phyloP scores from a whole-genome alignment of 2,329 filamentous ascomycete genomes.

The Neonectria hederae region DNA sequence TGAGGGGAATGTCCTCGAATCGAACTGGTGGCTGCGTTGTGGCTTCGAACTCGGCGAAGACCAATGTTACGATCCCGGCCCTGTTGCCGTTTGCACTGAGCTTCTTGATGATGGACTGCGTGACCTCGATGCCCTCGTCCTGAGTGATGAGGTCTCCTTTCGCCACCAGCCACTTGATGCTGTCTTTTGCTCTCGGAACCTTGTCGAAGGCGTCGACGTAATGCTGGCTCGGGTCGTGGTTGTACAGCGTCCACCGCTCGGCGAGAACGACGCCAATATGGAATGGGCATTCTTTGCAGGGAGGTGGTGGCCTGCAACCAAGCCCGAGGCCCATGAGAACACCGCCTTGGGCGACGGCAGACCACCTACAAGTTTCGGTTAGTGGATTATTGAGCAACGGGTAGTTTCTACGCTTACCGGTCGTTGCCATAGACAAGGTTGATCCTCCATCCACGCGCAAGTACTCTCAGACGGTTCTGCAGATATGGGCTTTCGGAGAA shows the following conservation, averaged over 20 bases:
- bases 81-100: slow-evolving; percentile 6
- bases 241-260: slow-evolving; percentile 11
- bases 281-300: slow-evolving; percentile 7
- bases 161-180: slow-evolving; percentile 28
- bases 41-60: slow-evolving; percentile 9
- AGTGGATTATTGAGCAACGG: rapidly evolving
- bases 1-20: not conserved
- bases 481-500: slow-evolving; percentile 26
- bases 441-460: slow-evolving; percentile 8
- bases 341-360: slow-evolving; percentile 26
- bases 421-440: not conserved
- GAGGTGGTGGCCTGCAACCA: slow-evolving; percentile 1
- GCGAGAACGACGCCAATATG: slow-evolving; percentile 22
- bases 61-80: slow-evolving; percentile 6
- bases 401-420: not conserved
- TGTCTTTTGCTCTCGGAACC: slow-evolving; percentile 6
- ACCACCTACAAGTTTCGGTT: slow-evolving; percentile 4
- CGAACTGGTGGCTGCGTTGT: not conserved
- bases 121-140: slow-evolving; percentile 4
- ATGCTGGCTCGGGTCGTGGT: slow-evolving; percentile 4
- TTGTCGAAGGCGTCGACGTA: slow-evolving; percentile 16
- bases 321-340: slow-evolving; percentile 25
- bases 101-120: slow-evolving; percentile 11
- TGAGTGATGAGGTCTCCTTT: slow-evolving; percentile 24
- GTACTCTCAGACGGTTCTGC: not conserved